Conservation (phyloP, 1,139 yeast species). For the Magnusiomyces suaveolens region DNA sequence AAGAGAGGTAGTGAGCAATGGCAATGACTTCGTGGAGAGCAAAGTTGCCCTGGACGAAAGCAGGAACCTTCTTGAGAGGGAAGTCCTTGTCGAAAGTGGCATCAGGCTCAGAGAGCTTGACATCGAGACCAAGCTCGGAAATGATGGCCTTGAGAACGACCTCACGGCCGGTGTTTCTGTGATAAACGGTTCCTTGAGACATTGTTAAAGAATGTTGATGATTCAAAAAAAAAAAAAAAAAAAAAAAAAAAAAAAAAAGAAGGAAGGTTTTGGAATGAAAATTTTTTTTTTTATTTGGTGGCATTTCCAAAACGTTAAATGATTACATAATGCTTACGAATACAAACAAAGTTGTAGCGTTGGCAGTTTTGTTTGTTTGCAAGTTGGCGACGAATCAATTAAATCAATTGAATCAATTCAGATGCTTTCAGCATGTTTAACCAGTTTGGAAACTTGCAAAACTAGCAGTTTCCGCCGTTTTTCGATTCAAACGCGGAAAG, state of each 20-base stretch:
- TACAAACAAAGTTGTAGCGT: too few relatives aligned
- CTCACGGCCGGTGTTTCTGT: constrained; percentile 11
- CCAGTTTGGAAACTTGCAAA: too few relatives aligned
- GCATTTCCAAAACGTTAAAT: too few relatives aligned
- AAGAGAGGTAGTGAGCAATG: constrained; percentile 39
- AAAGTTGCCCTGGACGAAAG: constrained; percentile 64
- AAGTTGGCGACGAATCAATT: too few relatives aligned
- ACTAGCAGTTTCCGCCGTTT: too few relatives aligned
- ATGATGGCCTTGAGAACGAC: constrained; percentile 42
- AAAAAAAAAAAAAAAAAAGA: constrained; percentile 1
- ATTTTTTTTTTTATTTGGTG: too few relatives aligned
- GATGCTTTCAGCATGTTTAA: too few relatives aligned
- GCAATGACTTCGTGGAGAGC: constrained; percentile 75
- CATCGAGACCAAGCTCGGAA: constrained; percentile 62
- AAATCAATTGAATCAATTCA: too few relatives aligned
- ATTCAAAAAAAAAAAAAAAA: background rate
- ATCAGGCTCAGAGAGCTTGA: constrained; percentile 44
- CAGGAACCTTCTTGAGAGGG: constrained; percentile 71
- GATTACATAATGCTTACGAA: too few relatives aligned
- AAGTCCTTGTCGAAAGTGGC: constrained; percentile 44
- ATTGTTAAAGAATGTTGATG: constrained; percentile 13
- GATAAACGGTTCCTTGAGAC: constrained; percentile 31
- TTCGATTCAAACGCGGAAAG: too few relatives aligned
- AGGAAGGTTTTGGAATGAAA: too few relatives aligned
- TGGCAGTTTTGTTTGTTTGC: too few relatives aligned